Conservation (phyloP, 495 filamentous ascomycete genomes). For the Lasiosphaeria ovina region DNA sequence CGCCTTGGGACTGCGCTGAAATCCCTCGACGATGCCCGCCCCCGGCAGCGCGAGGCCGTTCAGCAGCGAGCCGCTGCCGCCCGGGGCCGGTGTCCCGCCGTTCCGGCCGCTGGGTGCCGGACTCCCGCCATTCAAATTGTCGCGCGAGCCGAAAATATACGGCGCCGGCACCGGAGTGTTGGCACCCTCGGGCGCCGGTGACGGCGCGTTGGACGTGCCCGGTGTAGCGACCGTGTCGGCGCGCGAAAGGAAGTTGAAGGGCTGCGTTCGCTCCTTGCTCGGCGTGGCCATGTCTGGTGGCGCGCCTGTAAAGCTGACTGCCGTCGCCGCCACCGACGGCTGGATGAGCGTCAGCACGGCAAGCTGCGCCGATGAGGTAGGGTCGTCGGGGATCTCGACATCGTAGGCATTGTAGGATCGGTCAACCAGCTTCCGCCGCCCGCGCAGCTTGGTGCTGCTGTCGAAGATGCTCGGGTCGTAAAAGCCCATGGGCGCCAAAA, state of each 20-base stretch:
- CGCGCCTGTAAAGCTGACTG: constrained; percentile 36
- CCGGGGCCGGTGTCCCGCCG: constrained; percentile 47
- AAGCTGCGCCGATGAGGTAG: constrained; percentile 78
- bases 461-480: constrained; percentile 88
- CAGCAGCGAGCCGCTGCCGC: too few relatives aligned
- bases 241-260: constrained; percentile 55
- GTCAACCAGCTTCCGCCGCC: constrained; percentile 73
- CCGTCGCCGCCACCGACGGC: constrained; percentile 49
- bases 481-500: constrained; percentile 84
- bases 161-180: constrained; percentile 64
- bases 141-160: constrained; percentile 48
- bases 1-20: constrained; percentile 47
- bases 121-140: constrained; percentile 43
- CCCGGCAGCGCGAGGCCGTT: constrained; percentile 14
- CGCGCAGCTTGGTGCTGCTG: constrained; percentile 70
- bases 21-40: constrained; percentile 32
- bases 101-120: constrained; percentile 46
- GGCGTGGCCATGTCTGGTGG: constrained; percentile 48
- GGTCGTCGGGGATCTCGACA: constrained; percentile 78
- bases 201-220: constrained; percentile 78
- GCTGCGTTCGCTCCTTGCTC: constrained; percentile 50
- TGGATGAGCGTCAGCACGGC: constrained; percentile 69
- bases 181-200: constrained; percentile 76
- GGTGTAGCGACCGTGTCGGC: constrained; percentile 62
- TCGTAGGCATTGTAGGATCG: constrained; percentile 93